Evolutionary conservation across 2,329 filamentous ascomycete species (phyloP), one percentile per base, ranked within the genome.

Genomic region (Diplocarpon mali): DNA sequence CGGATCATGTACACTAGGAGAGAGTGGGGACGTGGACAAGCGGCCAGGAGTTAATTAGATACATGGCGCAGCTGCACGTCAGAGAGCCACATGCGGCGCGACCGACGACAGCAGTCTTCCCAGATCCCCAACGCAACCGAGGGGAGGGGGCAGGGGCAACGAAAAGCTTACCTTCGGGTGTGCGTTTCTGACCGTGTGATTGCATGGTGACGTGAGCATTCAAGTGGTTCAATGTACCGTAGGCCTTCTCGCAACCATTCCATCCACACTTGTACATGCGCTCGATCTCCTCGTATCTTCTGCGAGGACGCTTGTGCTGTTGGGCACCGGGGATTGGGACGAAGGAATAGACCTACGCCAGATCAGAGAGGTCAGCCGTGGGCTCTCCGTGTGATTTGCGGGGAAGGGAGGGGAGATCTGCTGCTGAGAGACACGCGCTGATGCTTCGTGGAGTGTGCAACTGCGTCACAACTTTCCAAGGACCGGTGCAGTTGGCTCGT

Each of bases 141-240:
- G 29, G 31, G 38, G 34, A 20, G 28, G 16, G 8, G 28, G 35
- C 36, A 45, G 20, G 40, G 31, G 24, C 15, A 27, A n/a, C n/a
- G 28, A 13, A 27, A 31, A 49, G 64, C 83, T 65, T 81, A 95
- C 92, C 90, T 84, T 98, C 92, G 35, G 92, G 92, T 47, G 90
- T 95, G 54, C 92, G 79, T 69, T 98, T 98, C 55, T 79, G 73
- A 10, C 92, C 92, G 59, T 98, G 92, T 49, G 86, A 92, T 65
- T 98, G 92, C 92, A 96, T 96, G 12, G 92, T 96, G 39, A 98
- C 92, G 61, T 98, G 92, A 32, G 92, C 92, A 62, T 98, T 98
- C 56, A 98, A 65, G 64, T 98, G 92, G 65, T 98, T 98, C 50
- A 98, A 69, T 38, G 92, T 98, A 48, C 92, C 92, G 57, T 98